Percentiles rank a stretch among this genome's conserved stretches.
Conservation (phyloP, 148 eudicot species). For the Rhododendron mucronatum region DNA sequence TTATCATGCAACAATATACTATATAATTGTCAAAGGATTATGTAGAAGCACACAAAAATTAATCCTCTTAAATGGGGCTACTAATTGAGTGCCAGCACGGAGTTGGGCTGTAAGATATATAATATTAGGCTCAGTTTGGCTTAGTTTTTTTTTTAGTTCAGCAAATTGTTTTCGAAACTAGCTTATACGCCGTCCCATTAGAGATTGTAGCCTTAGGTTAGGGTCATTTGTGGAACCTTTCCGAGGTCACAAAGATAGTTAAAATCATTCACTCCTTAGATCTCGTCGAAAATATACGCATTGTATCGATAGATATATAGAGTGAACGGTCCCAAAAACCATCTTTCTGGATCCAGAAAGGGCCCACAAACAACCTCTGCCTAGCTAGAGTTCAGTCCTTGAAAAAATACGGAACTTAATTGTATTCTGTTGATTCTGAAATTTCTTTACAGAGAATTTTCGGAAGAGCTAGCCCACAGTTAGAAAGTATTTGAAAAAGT, state of each 20-base stretch:
- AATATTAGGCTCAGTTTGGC: neutral
- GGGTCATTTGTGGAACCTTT: neutral
- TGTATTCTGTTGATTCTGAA: neutral
- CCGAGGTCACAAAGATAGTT: neutral
- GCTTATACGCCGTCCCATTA: too few species aligned
- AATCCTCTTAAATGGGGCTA: neutral
- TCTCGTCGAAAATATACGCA: neutral
- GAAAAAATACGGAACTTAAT: neutral
- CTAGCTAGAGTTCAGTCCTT: neutral
- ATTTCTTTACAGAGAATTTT: neutral
- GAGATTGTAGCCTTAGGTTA: neutral
- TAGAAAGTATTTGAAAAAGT: neutral
- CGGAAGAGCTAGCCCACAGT: neutral
- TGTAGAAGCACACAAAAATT: neutral
- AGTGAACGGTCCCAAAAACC: neutral
- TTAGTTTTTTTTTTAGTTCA: too few species aligned
- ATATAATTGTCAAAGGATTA: neutral
- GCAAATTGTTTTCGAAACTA: neutral
- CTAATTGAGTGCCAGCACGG: too few species aligned
- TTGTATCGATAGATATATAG: too few species aligned
- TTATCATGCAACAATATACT: neutral
- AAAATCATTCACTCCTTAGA: neutral
- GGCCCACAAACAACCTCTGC: neutral
- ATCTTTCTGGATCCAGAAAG: neutral
- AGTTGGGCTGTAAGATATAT: too few species aligned